These are phyloP conservation scores for Kodamaea alishanica DNA, from an alignment of 1,139 yeast genomes.

Conservation along the genomic window DNA sequence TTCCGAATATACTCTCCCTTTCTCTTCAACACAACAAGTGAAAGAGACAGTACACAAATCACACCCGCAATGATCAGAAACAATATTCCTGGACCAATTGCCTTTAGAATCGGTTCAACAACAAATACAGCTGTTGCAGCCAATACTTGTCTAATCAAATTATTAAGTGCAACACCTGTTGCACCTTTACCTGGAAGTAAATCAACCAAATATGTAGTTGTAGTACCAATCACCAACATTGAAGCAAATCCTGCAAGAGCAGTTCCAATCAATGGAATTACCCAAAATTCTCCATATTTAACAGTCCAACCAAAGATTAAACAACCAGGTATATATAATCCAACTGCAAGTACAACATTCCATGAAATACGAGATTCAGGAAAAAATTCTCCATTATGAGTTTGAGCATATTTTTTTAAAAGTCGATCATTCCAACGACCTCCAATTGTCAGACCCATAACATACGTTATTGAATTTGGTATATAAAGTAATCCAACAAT, in stretches of 20 bases:
- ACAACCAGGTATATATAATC: slow-evolving; percentile 60
- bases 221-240: slow-evolving; percentile 80
- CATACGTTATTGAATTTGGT: slow-evolving; percentile 77
- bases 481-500: slow-evolving; percentile 74
- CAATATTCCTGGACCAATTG: slow-evolving; percentile 69
- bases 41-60: slow-evolving; percentile 41
- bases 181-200: slow-evolving; percentile 87
- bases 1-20: slow-evolving; percentile 65
- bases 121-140: slow-evolving; percentile 78
- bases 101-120: slow-evolving; percentile 60
- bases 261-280: slow-evolving; percentile 72
- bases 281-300: slow-evolving; percentile 65
- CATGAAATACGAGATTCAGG: slow-evolving; percentile 82
- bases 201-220: slow-evolving; percentile 79
- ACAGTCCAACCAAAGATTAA: slow-evolving; percentile 83
- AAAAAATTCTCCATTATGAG: slow-evolving; percentile 58
- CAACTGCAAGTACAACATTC: slow-evolving; percentile 65
- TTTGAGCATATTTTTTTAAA: slow-evolving; percentile 49
- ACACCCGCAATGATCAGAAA: slow-evolving; percentile 64
- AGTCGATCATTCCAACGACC: slow-evolving; percentile 77
- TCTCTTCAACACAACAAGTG: slow-evolving; percentile 49
- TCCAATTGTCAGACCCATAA: slow-evolving; percentile 69
- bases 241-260: slow-evolving; percentile 79
- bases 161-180: slow-evolving; percentile 82
- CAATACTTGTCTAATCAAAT: slow-evolving; percentile 64